Evolutionary conservation across 805 yeast genomes (phyloP).

Genomic region (Candida alai): DNA sequence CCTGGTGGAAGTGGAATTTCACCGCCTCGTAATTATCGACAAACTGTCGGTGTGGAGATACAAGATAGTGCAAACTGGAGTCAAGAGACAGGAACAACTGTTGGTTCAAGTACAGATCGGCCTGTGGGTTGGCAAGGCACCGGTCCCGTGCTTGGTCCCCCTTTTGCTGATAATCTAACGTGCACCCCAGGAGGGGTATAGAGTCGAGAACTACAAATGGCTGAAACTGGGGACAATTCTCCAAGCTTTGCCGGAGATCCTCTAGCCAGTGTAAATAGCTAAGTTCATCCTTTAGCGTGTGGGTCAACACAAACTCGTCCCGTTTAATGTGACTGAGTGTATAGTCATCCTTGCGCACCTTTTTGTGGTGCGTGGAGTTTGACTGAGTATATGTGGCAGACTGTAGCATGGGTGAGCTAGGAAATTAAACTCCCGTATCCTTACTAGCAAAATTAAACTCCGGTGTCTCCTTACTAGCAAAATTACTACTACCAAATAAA

Average conservation of each 20-base stretch:
- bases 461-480: too few species aligned
- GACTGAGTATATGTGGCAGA: not conserved
- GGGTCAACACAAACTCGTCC: slow-evolving; percentile 1
- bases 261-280: slow-evolving; percentile 11
- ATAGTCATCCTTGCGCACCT: not conserved
- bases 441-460: too few species aligned
- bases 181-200: slow-evolving; percentile 7
- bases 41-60: slow-evolving; percentile 2
- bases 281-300: slow-evolving; percentile 4
- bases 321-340: slow-evolving; percentile 4
- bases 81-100: slow-evolving; percentile 4
- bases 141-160: not conserved
- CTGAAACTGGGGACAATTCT: slow-evolving; percentile 5
- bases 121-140: slow-evolving; percentile 7
- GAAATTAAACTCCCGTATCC: too few species aligned
- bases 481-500: too few species aligned
- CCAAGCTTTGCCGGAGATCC: slow-evolving; percentile 2
- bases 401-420: slow-evolving; percentile 2
- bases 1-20: slow-evolving; percentile 15
- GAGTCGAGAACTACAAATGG: slow-evolving; percentile 6
- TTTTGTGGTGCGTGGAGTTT: not conserved
- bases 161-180: slow-evolving; percentile 6
- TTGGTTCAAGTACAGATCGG: slow-evolving; percentile 9
- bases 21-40: slow-evolving; percentile 15
- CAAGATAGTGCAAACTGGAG: slow-evolving; percentile 3